Base-by-base conservation (phyloP, 805 yeast genomes). In the Nakazawaea peltata region DNA sequence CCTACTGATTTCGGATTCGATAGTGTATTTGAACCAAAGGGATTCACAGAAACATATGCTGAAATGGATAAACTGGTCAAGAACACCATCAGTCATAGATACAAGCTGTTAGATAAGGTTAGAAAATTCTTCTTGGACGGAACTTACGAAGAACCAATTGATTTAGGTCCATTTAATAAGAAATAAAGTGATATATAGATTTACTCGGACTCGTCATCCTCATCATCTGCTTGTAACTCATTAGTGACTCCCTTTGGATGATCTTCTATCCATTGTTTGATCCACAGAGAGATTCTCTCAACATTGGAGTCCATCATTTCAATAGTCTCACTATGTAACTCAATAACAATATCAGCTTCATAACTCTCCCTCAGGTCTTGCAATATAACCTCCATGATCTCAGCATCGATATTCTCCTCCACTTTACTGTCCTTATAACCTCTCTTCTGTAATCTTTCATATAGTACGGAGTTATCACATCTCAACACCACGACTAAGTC, bases 1-100 rank as follows among this genome's bases (percentile, higher is more conserved):
- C 84, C 84, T 5, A 71, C 76, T 11, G 69, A 71, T 41, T 92
- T 92, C 54, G 99, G 99, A 2, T 92, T 95, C 94, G 97, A 92
- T 59, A 77, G 96, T 6, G 63, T 84, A 33, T 92, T 92, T 56
- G 69, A 80, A 59, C 98, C 98, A 2, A 61, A 64, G 19, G 96
- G 95, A 3, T 77, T 57, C 48, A 60, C 69, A 15, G 63, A 78
- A 51, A 82, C 92, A 0, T 88, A 86, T 52, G 97, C 97, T 9
- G 97, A 92, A 57, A 75, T 92, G 88, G 77, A 71, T 34, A 83
- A 82, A 52, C 51, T 56, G 2, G 64, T 69, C 21, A 92, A 94
- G 65, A 88, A 92, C 59, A 54, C 67, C 15, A 82, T 92, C 43
- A 81, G 94, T 44, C 98, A 94, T 52, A 71, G 99, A 49, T 86